A percentile compares a stretch with the other conserved stretches of the same genome.
Evolutionary conservation across 2,329 filamentous ascomycete species (phyloP).

Genomic region (Nothopassalora personata): DNA sequence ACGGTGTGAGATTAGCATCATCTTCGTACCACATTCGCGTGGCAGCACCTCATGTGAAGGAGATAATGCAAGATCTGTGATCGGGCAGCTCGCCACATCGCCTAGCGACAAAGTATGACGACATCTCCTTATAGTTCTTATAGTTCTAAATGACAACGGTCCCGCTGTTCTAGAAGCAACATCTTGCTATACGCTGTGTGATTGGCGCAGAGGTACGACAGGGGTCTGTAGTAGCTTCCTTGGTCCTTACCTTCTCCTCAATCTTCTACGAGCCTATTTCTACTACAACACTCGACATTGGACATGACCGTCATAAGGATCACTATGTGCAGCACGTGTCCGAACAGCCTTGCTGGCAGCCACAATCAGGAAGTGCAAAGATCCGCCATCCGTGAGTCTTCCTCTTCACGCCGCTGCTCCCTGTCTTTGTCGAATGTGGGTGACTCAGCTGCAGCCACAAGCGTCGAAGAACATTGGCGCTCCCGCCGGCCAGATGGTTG

Average conservation of each 20-base stretch:
- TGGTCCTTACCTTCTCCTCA: not conserved
- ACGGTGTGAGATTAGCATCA: not conserved
- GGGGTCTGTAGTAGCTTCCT: not conserved
- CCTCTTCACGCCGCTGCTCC: no score
- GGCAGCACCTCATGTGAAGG: not conserved
- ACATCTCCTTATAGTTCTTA: no score
- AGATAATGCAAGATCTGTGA: not conserved
- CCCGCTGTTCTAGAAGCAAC: not conserved
- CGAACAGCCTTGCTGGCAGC: no score
- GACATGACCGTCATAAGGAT: not conserved
- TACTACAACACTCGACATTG: not conserved
- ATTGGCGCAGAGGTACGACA: not conserved
- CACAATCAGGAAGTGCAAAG: no score
- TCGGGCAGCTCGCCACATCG: not conserved
- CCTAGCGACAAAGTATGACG: not conserved
- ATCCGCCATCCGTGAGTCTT: no score
- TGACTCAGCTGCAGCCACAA: not conserved
- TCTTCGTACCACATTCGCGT: not conserved
- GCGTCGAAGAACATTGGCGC: not conserved
- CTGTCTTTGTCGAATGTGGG: no score
- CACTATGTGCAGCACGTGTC: no score
- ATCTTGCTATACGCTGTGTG: not conserved
- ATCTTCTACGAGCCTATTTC: not conserved
- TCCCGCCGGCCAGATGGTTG: not conserved
- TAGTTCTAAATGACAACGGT: no score